phyloP scores from a whole-genome alignment of 108 stramenopile species.

The Skeletonema potamos region DNA sequence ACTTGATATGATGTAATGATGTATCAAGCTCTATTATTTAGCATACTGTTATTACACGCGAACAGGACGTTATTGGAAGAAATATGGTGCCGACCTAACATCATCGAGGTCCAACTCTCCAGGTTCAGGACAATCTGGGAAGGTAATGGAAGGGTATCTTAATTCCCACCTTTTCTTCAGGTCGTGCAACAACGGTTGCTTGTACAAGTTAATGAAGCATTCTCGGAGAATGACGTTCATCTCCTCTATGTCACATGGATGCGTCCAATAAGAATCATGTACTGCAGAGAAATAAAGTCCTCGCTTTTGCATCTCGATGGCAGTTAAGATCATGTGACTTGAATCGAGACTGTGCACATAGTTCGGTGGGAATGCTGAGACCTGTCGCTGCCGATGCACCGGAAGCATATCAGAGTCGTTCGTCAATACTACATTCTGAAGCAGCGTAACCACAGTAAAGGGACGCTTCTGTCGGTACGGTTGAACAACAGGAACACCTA shows the following conservation, averaged over 20 bases:
- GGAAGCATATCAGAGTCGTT: conserved; percentile 88
- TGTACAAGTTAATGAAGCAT: conserved; percentile 94
- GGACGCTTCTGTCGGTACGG: conserved; percentile 88
- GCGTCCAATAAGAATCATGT: conserved; percentile 99
- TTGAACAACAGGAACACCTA: conserved; percentile 96
- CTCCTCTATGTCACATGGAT: conserved; percentile 94
- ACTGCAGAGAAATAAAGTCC: conserved; percentile 96
- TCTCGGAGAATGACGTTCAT: conserved; percentile 93
- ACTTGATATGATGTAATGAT: too few relatives aligned
- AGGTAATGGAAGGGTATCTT: conserved; percentile 91
- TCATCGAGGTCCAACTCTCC: conserved; percentile 91
- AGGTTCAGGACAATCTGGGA: conserved; percentile 90
- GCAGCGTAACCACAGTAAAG: conserved; percentile 85
- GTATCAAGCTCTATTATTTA: neutral
- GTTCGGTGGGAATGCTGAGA: conserved; percentile 98
- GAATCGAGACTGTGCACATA: conserved; percentile 99
- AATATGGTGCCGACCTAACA: conserved; percentile 93
- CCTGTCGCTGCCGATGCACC: conserved; percentile 82
- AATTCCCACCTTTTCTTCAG: conserved; percentile 74
- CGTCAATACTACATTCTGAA: conserved; percentile 84
- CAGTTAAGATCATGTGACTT: conserved; percentile 99
- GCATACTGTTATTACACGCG: neutral
- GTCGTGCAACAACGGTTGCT: conserved; percentile 87
- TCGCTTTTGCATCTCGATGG: conserved; percentile 90
- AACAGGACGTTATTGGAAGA: conserved; percentile 82